Evolutionary conservation across 352 stramenopile genomes (phyloP), one percentile per base, ranked within the genome.

Genomic region (Globisporangium takayamanum): DNA sequence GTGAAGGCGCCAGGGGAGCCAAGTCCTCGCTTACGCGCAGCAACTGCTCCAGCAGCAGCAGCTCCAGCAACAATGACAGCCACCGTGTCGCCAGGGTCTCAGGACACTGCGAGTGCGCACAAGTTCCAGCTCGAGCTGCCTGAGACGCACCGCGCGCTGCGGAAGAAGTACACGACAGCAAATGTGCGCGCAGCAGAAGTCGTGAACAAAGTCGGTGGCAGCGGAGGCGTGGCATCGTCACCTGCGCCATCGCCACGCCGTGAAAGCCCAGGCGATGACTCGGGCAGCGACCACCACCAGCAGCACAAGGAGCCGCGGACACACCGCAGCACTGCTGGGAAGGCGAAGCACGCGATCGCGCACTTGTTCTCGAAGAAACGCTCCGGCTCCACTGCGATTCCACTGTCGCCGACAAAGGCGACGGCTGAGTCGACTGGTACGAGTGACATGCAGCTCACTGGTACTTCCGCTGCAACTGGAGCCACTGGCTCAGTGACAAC

Each of bases 41-140:
- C 54, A 2, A 60, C 60, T 3, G 20, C 59, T 11, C 36, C 60
- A 10, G 20, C 44, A 49, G 12, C 14, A 14, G 11, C 15, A 20
- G 41, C 10, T n/a, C 41, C 41, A 47, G 41, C 41, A 10, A 20
- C 41, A n/a, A 15, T 12, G 12, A n/a, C 41, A 15, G 16, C 12
- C 3, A 46, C 6, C 16, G 18, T 22, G 15, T 18, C 18, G 41
- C 41, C 41, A 20, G 15, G 20, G 15, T 10, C 42, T 0, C 62
- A 50, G 10, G 57, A 55, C 42, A 46, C 44, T 15, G 26, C 51
- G 45, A 52, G 41, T 10, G 26, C 54, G 39, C 70, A 68, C 20
- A 68, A 71, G 15, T 83, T 83, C 47, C 69, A 80, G 45, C 55
- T 83, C 0, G 69, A 80, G 54, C 59, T 83, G 5, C 74, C 74